Conservation (phyloP, 139 green algal species). For the Micractinium conductrix region DNA sequence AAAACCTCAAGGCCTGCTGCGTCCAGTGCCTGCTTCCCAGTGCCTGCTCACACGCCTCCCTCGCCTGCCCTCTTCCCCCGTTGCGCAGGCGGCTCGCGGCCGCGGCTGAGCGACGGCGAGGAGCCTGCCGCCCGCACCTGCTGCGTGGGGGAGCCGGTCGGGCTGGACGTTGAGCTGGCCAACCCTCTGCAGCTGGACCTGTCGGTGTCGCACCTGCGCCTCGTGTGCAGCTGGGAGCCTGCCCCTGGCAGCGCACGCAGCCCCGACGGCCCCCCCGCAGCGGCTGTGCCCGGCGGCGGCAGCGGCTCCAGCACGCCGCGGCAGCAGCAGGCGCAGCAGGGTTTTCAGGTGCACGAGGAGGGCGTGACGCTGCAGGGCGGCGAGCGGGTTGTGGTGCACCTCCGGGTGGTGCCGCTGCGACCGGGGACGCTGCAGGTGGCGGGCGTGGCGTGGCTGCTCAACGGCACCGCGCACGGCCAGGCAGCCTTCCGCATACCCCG, state of each 20-base stretch:
- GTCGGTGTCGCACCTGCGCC: constrained; percentile 60
- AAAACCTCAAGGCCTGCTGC: background rate
- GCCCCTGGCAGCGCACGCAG: constrained; percentile 29
- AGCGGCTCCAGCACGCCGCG: background rate
- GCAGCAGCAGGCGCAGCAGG: background rate
- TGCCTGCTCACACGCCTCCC: background rate
- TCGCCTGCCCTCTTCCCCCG: too few species aligned
- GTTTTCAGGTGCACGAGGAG: constrained; percentile 38
- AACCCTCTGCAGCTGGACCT: constrained; percentile 85
- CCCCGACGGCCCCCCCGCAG: background rate
- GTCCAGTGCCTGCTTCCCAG: background rate
- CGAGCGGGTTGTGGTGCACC: constrained; percentile 57
- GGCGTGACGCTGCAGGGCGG: constrained; percentile 38
- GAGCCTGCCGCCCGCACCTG: constrained; percentile 49
- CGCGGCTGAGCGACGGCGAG: constrained; percentile 32
- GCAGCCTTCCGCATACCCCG: constrained; percentile 57
- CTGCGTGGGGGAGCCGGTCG: constrained; percentile 75
- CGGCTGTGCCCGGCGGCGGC: constrained; percentile 37
- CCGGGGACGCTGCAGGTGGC: constrained; percentile 69
- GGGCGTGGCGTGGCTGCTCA: constrained; percentile 72
- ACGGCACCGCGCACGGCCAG: constrained; percentile 56
- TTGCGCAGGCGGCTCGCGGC: constrained; percentile 43
- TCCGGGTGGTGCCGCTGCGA: constrained; percentile 59
- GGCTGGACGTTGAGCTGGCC: constrained; percentile 72
- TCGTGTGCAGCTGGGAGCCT: constrained; percentile 68